These are phyloP conservation scores for Leccinum pachyderme DNA, from an alignment of 1,284 basidiomycete species.

Conservation along the genomic window DNA sequence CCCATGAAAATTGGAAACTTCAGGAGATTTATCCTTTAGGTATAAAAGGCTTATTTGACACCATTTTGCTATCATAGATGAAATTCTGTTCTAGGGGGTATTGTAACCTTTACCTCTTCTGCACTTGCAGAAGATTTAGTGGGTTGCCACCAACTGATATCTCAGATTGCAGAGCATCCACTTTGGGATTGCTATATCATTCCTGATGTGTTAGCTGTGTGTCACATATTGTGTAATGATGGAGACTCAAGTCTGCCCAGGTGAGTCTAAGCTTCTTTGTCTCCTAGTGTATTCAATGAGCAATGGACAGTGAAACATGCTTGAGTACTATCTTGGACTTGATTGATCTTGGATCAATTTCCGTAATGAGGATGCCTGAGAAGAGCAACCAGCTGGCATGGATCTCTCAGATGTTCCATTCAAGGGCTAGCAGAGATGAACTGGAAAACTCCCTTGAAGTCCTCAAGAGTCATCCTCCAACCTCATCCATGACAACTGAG, in stretches of 20 bases:
- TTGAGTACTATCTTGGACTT: conserved; percentile 26
- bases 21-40: conserved; percentile 64
- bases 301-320: conserved; percentile 14
- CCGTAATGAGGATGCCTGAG: conserved; percentile 21
- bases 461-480: conserved; percentile 10
- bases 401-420: conserved; percentile 20
- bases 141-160: conserved; percentile 45
- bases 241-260: conserved; percentile 27
- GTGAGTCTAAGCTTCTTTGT: conserved; percentile 17
- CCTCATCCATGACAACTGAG: conserved; percentile 15
- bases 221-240: conserved; percentile 29
- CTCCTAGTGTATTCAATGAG: background rate
- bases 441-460: conserved; percentile 15
- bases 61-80: conserved; percentile 11
- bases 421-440: conserved; percentile 9
- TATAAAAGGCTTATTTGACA: conserved; percentile 29
- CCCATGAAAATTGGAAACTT: conserved; percentile 53
- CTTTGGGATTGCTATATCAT: conserved; percentile 64
- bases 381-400: conserved; percentile 12
- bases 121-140: conserved; percentile 53
- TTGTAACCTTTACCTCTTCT: conserved; percentile 62
- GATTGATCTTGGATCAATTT: conserved; percentile 21
- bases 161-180: conserved; percentile 53
- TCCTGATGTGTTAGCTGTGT: conserved; percentile 56
- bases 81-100: conserved; percentile 48